Percentiles rank a stretch among this genome's conserved stretches.
Evolutionary conservation across 1,139 yeast species (phyloP).

Genomic region (Yamadazyma friedrichii): DNA sequence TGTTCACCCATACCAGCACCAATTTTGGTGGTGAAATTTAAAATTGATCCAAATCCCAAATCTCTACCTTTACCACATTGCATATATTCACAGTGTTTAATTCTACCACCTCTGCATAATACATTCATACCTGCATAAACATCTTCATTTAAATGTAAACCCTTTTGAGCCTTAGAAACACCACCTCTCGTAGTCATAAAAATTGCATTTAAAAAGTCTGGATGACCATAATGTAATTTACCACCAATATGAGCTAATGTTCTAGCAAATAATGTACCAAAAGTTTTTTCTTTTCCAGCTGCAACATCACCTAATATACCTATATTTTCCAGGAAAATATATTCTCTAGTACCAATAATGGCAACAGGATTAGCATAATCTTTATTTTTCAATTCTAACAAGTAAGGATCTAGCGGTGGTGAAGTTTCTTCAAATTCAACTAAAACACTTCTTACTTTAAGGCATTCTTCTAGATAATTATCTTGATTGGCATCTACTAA

Average conservation of each 20-base stretch:
- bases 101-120: conserved; percentile 50
- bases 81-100: conserved; percentile 55
- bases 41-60: conserved; percentile 52
- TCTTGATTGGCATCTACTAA: conserved; percentile 58
- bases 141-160: conserved; percentile 55
- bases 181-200: conserved; percentile 59
- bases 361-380: conserved; percentile 45
- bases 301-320: conserved; percentile 58
- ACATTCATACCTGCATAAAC: conserved; percentile 60
- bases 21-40: conserved; percentile 54
- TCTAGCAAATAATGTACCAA: conserved; percentile 55
- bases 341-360: conserved; percentile 54
- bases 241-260: conserved; percentile 57
- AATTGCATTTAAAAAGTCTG: conserved; percentile 49
- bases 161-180: conserved; percentile 55
- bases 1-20: conserved; percentile 65
- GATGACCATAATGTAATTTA: conserved; percentile 56
- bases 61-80: conserved; percentile 62
- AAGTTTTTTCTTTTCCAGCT: conserved; percentile 58
- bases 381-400: conserved; percentile 22
- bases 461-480: conserved; percentile 54
- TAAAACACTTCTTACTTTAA: conserved; percentile 50
- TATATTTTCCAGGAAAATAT: conserved; percentile 53
- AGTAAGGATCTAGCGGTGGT: conserved; percentile 33
- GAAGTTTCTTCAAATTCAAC: conserved; percentile 50